A percentile compares a stretch with the other conserved stretches of the same genome.
phyloP scores from a whole-genome alignment of 768 basidiomycete genomes.

The Leccinum disarticulatum region DNA sequence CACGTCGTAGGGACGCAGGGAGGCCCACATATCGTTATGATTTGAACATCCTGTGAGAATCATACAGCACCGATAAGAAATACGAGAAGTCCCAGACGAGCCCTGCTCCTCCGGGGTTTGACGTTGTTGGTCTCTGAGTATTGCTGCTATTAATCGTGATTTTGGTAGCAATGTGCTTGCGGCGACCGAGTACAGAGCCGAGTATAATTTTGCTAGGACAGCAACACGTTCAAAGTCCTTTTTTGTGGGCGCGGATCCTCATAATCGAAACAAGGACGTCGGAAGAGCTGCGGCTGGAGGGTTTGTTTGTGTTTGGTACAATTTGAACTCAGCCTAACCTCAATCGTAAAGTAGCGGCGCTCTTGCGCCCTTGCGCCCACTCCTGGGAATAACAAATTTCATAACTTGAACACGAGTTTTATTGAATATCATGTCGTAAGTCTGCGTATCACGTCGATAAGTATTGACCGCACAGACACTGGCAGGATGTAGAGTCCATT shows the following conservation, averaged over 20 bases:
- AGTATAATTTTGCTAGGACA: not conserved
- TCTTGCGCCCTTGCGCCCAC: no score
- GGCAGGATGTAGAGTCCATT: no score
- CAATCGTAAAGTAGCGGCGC: no score
- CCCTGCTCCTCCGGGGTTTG: not conserved
- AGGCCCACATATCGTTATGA: not conserved
- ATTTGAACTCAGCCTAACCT: no score
- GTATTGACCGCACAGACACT: no score
- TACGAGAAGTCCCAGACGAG: not conserved
- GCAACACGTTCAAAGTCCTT: slow-evolving; percentile 3
- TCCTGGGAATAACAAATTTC: no score
- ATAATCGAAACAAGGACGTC: not conserved
- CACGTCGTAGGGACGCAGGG: not conserved
- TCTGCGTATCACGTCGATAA: no score
- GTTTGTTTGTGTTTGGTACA: no score
- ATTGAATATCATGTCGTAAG: no score
- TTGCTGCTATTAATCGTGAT: not conserved
- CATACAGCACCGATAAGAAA: not conserved
- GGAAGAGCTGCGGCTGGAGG: not conserved
- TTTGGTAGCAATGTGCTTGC: not conserved
- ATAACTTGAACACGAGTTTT: no score
- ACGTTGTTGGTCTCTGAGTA: not conserved
- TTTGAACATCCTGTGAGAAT: slow-evolving; percentile 6
- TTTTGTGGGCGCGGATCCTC: slow-evolving; percentile 11
- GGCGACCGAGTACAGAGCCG: not conserved